These are phyloP conservation scores for Cicer bijugum DNA, from an alignment of 306 rosid genomes.

Conservation along the genomic window DNA sequence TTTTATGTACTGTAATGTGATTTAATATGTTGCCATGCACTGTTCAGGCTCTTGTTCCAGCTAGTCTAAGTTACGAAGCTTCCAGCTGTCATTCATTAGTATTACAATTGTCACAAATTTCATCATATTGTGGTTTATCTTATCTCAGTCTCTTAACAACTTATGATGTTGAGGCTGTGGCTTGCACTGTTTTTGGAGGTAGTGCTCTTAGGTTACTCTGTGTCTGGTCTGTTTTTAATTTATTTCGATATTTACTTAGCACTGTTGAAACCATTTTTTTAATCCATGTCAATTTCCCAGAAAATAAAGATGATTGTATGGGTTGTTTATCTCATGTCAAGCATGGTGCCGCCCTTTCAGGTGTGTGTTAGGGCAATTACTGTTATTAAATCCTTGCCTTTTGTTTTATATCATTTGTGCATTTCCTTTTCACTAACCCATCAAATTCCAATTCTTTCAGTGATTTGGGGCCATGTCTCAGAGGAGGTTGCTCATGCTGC, in stretches of 20 bases:
- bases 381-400: conserved; percentile 35
- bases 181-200: conserved; percentile 63
- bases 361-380: conserved; percentile 53
- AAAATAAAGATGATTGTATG: conserved; percentile 61
- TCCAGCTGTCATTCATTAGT: conserved; percentile 54
- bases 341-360: conserved; percentile 81
- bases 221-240: conserved; percentile 19
- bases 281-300: conserved; percentile 48
- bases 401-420: conserved; percentile 25
- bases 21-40: conserved; percentile 37
- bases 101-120: conserved; percentile 60
- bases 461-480: conserved; percentile 73
- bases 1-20: conserved; percentile 18
- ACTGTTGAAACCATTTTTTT: conserved; percentile 21
- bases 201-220: conserved; percentile 37
- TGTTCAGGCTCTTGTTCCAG: conserved; percentile 77
- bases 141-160: conserved; percentile 70
- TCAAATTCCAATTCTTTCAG: conserved; percentile 50
- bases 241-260: conserved; percentile 21
- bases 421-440: conserved; percentile 30
- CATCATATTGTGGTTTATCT: conserved; percentile 76
- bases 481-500: conserved; percentile 63
- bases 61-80: conserved; percentile 53
- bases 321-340: conserved; percentile 67
- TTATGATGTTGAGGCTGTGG: conserved; percentile 59